Evolutionary conservation across 163 green algal genomes (phyloP), one percentile per base, ranked within the genome.

Genomic region (Prototheca wickerhamii): DNA sequence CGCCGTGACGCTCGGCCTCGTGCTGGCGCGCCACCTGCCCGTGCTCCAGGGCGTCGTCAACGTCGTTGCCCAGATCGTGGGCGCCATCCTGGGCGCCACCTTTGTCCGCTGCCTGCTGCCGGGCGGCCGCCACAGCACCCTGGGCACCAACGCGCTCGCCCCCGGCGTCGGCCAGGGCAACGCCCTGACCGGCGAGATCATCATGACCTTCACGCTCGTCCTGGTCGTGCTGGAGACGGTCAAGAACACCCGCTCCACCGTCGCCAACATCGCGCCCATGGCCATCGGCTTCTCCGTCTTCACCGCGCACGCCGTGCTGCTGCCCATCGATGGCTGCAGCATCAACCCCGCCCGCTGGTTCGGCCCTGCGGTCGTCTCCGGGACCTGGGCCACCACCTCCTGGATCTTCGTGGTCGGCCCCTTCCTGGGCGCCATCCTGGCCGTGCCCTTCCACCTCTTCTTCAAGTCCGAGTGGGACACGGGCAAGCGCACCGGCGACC

Each of bases 211-310:
- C 18, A 35, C 60, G 5, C 50, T 76, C 5, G 50, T 61, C 6
- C 32, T 58, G 49, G 58, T 67, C 21, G 63, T 72, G 58, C 58
- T 68, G 12, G 57, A 69, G 35, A 67, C 52, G 3, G 58, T 31
- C 3, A 42, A 34, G 10, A 61, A 67, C 44, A 64, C 37, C 29
- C 32, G 4, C 6, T 43, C 20, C 43, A 58, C 40, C 10, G 40
- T 29, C 18, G 17, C 33, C 37, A 54, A 56, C 58, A 63, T 49
- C 28, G 65, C 65, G 8, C 65, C 65, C 32, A 23, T 76, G 30
- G 70, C 70, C 26, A 76, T 76, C 17, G 71, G 72, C 34, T 79
- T 79, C 62, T 67, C 72, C 15, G 72, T 79, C 3, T 79, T 75
- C 40, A 70, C 56, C 53, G 72, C 63, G 29, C 72, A 79, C 55